Percentiles rank a stretch among this genome's conserved stretches.
These are phyloP conservation scores for Serendipita sp. DNA, from an alignment of 768 basidiomycete genomes.

Conservation along the genomic window DNA sequence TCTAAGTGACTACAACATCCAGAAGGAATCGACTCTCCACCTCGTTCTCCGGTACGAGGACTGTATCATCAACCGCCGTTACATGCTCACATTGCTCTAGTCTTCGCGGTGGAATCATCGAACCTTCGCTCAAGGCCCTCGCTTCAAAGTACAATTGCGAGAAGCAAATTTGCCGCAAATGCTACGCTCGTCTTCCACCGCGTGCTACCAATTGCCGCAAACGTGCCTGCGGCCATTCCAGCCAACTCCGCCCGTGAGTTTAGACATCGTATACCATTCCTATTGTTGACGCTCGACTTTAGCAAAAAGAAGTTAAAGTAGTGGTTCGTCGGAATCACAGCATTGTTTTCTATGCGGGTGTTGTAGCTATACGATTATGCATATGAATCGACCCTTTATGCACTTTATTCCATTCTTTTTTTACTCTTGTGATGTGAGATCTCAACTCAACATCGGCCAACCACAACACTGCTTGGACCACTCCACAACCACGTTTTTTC, in stretches of 20 bases:
- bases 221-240: constrained; percentile 79
- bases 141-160: constrained; percentile 98
- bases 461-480: too few species aligned
- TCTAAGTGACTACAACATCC: constrained; percentile 92
- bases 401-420: background rate
- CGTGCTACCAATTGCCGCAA: constrained; percentile 99
- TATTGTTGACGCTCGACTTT: constrained; percentile 10
- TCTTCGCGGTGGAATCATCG: constrained; percentile 97
- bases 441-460: too few species aligned
- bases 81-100: constrained; percentile 22
- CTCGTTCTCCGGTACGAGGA: constrained; percentile 77
- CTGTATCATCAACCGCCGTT: background rate
- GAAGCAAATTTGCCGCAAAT: constrained; percentile 99
- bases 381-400: background rate
- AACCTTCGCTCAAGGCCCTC: constrained; percentile 94
- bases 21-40: constrained; percentile 96
- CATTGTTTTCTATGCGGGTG: background rate
- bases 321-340: constrained; percentile 21
- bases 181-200: constrained; percentile 97
- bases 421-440: too few species aligned
- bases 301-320: constrained; percentile 97
- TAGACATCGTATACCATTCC: background rate
- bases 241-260: constrained; percentile 80
- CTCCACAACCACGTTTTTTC: too few species aligned
- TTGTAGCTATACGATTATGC: background rate